A percentile compares a stretch with the other conserved stretches of the same genome.
phyloP scores from a whole-genome alignment of 257 asterid genomes.

The Solanum pinnatisectum region DNA sequence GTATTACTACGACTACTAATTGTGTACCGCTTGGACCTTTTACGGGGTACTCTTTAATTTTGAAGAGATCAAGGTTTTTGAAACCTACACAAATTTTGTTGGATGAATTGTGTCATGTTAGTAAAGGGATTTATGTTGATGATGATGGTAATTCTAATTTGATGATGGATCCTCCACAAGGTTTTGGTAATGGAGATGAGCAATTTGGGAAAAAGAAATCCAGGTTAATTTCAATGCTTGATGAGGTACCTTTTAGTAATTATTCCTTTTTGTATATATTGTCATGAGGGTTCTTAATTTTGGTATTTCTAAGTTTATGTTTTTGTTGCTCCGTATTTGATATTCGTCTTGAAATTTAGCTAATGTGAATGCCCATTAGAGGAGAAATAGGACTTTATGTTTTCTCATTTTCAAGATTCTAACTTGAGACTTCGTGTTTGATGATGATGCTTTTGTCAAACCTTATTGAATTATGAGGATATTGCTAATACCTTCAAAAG shows the following conservation, averaged over 20 bases:
- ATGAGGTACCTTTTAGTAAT: slow-evolving; percentile 56
- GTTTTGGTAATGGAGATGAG: slow-evolving; percentile 34
- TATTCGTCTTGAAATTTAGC: not conserved
- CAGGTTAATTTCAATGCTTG: slow-evolving; percentile 68
- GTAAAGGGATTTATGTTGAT: slow-evolving; percentile 35
- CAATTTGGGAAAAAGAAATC: slow-evolving; percentile 66
- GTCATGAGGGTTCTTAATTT: not conserved
- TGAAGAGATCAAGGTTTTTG: slow-evolving; percentile 72
- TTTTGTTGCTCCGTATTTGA: not conserved
- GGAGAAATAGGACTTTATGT: rapidly evolving
- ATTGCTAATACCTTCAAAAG: not conserved
- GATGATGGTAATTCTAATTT: not conserved
- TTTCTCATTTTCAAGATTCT: not conserved
- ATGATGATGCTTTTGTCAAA: not conserved
- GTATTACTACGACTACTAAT: not conserved
- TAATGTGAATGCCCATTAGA: not conserved
- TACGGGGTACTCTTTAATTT: slow-evolving; percentile 76
- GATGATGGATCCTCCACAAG: slow-evolving; percentile 17
- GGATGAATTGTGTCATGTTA: slow-evolving; percentile 76
- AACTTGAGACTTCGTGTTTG: not conserved
- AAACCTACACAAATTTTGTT: slow-evolving; percentile 76
- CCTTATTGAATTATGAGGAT: not conserved
- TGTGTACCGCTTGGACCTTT: slow-evolving; percentile 71
- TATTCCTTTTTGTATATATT: not conserved
- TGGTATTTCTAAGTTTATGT: not conserved